Evolutionary conservation across 305 asterid species (phyloP), one percentile per base, ranked within the genome.

Genomic region (Striga hermonthica): DNA sequence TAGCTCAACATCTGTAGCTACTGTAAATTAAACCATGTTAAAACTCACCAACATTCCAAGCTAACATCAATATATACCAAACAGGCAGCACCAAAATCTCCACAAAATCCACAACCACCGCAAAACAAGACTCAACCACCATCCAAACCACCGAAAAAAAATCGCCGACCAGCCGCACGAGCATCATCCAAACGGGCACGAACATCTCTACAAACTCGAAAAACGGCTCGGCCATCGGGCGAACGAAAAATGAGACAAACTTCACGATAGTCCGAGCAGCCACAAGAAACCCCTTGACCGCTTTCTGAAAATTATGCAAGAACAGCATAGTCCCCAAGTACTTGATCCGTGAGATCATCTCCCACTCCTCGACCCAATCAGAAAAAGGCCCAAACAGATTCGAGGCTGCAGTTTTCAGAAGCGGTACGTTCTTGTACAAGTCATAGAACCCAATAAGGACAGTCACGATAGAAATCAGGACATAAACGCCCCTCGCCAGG

Each of bases 361-460:
- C 95, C 96, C 96, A 89, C 44, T 88, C 84, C 52, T 89, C 95
- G 66, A 89, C 85, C 95, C 95, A 89, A 73, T 89, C 87, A 66
- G 84, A 86, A 57, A 89, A 76, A 52, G 96, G 96, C 13, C 96
- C 95, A 60, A 77, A 89, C 72, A 89, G 78, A 76, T 75, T 81
- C 40, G 96, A 83, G 13, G 86, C 91, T 0, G 96, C 82, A 41
- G 87, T 87, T 68, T 83, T 89, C 52, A 89, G 90, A 40, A 89
- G 80, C 11, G 90, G 96, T 14, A 89, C 91, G 36, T 86, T 89
- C 57, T 89, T 89, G 87, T 89, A 89, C 60, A 89, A 67, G 74
- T 89, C 96, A 52, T 83, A 89, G 73, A 89, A 89, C 66, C 96
- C 96, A 65, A 86, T 89, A 11, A 89, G 84, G 64, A 89, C 96